Base-by-base conservation (phyloP, 805 yeast genomes). In the Wickerhamomyces tratensis region DNA sequence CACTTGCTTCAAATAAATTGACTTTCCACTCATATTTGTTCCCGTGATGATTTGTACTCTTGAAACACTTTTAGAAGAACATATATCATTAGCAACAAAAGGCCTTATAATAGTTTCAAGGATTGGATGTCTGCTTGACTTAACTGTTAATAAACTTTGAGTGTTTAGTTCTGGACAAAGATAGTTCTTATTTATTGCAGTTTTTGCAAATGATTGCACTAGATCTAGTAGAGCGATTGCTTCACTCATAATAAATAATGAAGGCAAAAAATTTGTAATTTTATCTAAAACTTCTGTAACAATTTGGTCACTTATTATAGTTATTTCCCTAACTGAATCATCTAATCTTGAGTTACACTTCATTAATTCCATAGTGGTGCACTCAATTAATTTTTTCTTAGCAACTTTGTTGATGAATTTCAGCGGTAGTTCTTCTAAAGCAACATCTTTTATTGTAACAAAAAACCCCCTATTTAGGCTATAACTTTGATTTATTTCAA, bases 11-110 rank as follows among this genome's bases (percentile, higher is more conserved):
- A 78, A 65, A 45, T 73, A 74, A 6, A 77, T 71, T 0, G 82
- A 76, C 50, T 77, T 78, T 2, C 83, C 84, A 39, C 81, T 77
- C 79, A 75, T 74, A 46, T 77, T 77, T 4, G 77, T 74, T 0
- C 83, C 82, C 0, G 82, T 76, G 6, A 77, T 64, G 2, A 77
- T 64, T 43, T 71, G 74, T 8, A 73, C 51, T 29, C 68, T 49
- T 4, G 76, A 69, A 7, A 62, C 54, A 9, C 58, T 62, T 6
- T 52, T 45, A 7, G 60, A 49, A 5, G 64, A 57, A 5, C 59
- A 57, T 1, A 68, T 57, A 48, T 68, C 68, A 52, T 73, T 74
- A 1, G 70, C 53, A 14, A 68, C 50, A 48, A 61, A 65, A 12
- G 47, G 37, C 8, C 50, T 44, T 2, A 61, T 41, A 2, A 52